A percentile compares a stretch with the other conserved stretches of the same genome.
Conservation (phyloP, 371 early-diverging fungal species). For the Mucor racemosus region DNA sequence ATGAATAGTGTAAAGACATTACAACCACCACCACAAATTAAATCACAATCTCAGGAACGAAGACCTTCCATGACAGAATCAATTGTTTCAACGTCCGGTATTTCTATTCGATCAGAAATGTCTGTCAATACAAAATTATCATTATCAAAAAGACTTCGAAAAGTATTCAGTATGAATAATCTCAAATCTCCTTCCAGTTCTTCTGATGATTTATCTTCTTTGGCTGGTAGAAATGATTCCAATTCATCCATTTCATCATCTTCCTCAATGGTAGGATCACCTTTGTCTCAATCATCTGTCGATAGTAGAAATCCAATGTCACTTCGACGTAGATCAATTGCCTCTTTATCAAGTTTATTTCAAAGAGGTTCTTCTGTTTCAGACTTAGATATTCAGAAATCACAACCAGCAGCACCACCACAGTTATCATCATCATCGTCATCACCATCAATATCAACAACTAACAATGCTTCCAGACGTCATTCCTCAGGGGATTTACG, state of each 20-base stretch:
- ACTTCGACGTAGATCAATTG: conserved; percentile 49
- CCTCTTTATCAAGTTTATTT: conserved; percentile 42
- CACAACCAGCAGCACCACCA: neutral
- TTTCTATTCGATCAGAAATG: conserved; percentile 43
- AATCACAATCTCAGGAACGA: conserved; percentile 15
- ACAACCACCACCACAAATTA: neutral
- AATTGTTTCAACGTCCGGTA: conserved; percentile 31
- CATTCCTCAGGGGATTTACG: conserved; percentile 37
- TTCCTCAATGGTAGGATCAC: conserved; percentile 12
- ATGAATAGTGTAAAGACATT: neutral
- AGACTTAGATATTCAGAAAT: conserved; percentile 14
- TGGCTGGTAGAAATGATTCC: conserved; percentile 16
- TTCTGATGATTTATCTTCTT: conserved; percentile 12
- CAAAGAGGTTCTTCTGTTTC: conserved; percentile 22
- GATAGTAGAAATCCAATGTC: conserved; percentile 19
- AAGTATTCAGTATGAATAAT: conserved; percentile 56
- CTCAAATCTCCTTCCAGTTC: conserved; percentile 16
- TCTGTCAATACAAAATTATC: conserved; percentile 44
- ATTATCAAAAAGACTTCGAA: conserved; percentile 50
- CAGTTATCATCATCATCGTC: neutral
- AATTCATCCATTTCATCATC: conserved; percentile 14
- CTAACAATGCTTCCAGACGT: conserved; percentile 14
- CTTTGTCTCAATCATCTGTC: conserved; percentile 10
- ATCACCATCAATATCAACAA: conserved; percentile 4
- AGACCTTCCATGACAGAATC: conserved; percentile 26